Conservation (phyloP, 495 filamentous ascomycete species). For the Aspergillus homomorphus region DNA sequence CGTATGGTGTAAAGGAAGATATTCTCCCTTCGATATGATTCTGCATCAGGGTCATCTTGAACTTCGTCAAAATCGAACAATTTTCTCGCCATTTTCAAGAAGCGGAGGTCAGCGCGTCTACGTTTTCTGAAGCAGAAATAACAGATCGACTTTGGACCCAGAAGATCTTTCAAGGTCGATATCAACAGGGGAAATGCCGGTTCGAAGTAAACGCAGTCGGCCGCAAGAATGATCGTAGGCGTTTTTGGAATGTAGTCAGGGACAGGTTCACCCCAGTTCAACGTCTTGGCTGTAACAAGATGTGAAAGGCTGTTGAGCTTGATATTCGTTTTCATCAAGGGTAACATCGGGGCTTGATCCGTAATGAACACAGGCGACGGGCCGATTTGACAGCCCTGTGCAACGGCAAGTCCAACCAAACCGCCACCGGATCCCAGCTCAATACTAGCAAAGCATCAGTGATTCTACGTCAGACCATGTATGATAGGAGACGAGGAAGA, state of each 20-base stretch:
- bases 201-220: slow-evolving; percentile 97
- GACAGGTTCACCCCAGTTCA: slow-evolving; percentile 68
- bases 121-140: slow-evolving; percentile 97
- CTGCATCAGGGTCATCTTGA: slow-evolving; percentile 55
- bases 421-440: slow-evolving; percentile 93
- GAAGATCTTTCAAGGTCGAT: slow-evolving; percentile 65
- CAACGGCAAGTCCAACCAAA: slow-evolving; percentile 62
- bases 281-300: slow-evolving; percentile 55
- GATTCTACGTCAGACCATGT: background rate
- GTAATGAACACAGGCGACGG: slow-evolving; percentile 64
- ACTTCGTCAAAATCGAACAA: slow-evolving; percentile 62
- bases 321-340: slow-evolving; percentile 82
- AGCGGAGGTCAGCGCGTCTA: slow-evolving; percentile 69
- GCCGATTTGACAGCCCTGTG: slow-evolving; percentile 34
- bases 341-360: slow-evolving; percentile 79
- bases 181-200: slow-evolving; percentile 86
- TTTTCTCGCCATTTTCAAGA: slow-evolving; percentile 66
- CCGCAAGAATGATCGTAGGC: slow-evolving; percentile 82
- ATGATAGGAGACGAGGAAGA: slow-evolving; percentile 6
- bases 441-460: slow-evolving; percentile 53
- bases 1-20: slow-evolving; percentile 64
- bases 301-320: slow-evolving; percentile 66
- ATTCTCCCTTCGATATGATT: slow-evolving; percentile 56
- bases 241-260: slow-evolving; percentile 33
- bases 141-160: slow-evolving; percentile 60